Base-by-base conservation (phyloP, 352 stramenopile genomes). In the Thalassiosira mediterranea region DNA sequence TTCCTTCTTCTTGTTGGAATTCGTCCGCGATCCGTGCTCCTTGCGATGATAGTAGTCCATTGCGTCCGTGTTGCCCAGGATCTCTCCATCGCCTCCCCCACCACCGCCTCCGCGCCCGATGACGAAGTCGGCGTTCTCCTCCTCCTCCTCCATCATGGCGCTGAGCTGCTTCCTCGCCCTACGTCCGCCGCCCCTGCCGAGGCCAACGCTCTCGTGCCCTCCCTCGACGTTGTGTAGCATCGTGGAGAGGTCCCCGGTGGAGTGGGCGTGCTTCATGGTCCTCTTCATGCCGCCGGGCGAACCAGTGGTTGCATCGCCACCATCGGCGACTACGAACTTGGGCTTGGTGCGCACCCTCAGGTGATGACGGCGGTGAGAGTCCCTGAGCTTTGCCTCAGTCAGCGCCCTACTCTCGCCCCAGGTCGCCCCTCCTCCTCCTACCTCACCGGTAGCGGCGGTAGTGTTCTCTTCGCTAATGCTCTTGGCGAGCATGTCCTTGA, bases 11-110 rank as follows among this genome's bases (percentile, higher is more conserved):
- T 87, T 87, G 72, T 87, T 90, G 38, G 63, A 59, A 38, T 75
- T 72, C 19, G 72, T 74, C 17, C 59, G 28, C 25, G 65, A 70
- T 51, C 86, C 86, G 13, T 81, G 67, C 37, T 76, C 58, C 66
- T 92, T 92, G 15, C 83, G 72, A 51, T 73, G 71, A 62, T 92
- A 92, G 72, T 75, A 92, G 40, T 89, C 74, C 59, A 83, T 72
- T 3, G 83, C 86, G 77, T 92, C 83, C 0, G 75, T 86, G 0
- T 88, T 81, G 58, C 86, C 83, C 17, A 90, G 11, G 42, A 86
- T 28, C 13, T 70, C 77, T 37, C 42, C 47, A 19, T 59, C 72
- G 1, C 38, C 51, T 13, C 38, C 26, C 29, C 47, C 51, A 1
- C 29, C 52, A 11, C 48, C 60, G 3, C 54, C 47, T 3, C 65